Base-by-base conservation (phyloP, 2,329 filamentous ascomycete species). In the Xylariaceae sp. region DNA sequence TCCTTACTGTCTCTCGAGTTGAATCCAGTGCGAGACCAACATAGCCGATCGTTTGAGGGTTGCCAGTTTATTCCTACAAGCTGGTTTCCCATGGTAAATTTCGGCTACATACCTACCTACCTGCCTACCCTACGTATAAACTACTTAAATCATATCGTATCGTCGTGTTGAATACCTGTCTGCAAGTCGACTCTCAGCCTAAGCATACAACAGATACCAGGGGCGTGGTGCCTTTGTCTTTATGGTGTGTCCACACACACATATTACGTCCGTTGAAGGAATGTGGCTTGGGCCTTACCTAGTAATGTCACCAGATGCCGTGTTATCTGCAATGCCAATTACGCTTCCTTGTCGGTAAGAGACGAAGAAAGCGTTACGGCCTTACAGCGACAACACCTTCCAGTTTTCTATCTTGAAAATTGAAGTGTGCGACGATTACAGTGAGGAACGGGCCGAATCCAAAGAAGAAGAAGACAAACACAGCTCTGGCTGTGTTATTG, bases 1-100 rank as follows among this genome's bases (percentile, higher is more conserved):
- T 42, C 43, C 49, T 50, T 56, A 62, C 53, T 61, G 64, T 66
- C 65, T 66, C 58, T 59, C 62, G 61, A 62, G 54, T 63, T 52
- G 62, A 61, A 63, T 67, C 61, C 53, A 63, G 67, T 70, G 68
- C 68, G 51, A 70, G 68, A 70, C 58, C 43, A 66, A 61, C 45
- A 32, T 59, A 62, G 66, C 68, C 68, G 67, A 63, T 67, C 64
- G 68, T 70, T 70, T 70, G 68, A 70, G 68, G 68, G 68, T 64
- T 62, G 59, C 50, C 65, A 58, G 62, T 62, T 56, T 46, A 53
- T 48, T 57, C 52, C 57, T 46, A 64, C 56, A 65, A 66, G 63
- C 65, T 60, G 67, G 60, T 54, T 67, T 69, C 67, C 68, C 45
- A 70, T 70, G 68, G 68, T 70, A 67, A 59, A 64, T 66, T 55